A percentile compares a stretch with the other conserved stretches of the same genome.
Conservation (phyloP, 768 basidiomycete genomes). For the Lentinula boryana region DNA sequence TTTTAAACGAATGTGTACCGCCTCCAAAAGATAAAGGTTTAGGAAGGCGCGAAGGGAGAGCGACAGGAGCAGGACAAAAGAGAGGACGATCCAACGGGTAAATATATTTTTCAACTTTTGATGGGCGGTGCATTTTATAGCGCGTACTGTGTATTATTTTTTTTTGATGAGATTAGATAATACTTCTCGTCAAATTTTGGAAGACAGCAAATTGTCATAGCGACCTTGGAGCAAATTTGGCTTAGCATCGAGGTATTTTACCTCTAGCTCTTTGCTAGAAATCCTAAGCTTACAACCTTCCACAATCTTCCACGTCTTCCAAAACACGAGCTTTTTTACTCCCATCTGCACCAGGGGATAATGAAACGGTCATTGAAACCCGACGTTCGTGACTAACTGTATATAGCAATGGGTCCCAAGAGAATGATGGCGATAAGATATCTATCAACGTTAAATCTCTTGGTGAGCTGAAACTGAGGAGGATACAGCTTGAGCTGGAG, state of each 20-base stretch:
- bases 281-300: too few relatives aligned
- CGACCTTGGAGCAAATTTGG: not conserved
- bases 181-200: not conserved
- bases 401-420: not conserved
- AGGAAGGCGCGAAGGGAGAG: not conserved
- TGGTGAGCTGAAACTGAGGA: too few relatives aligned
- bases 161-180: not conserved
- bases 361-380: not conserved
- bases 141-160: not conserved
- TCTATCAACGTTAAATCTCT: not conserved
- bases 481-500: not conserved
- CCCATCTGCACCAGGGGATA: not conserved
- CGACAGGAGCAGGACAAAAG: not conserved
- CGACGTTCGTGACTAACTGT: not conserved
- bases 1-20: conserved; percentile 2
- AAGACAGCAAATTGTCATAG: not conserved
- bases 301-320: too few relatives aligned
- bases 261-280: too few relatives aligned
- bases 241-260: too few relatives aligned
- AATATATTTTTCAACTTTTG: not conserved
- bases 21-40: not conserved
- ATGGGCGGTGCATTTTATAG: not conserved
- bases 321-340: not conserved
- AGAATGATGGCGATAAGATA: not conserved
- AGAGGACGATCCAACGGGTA: not conserved